phyloP scores from a whole-genome alignment of 78 protist genomes.

The Dictyostelium brefeldianum region DNA sequence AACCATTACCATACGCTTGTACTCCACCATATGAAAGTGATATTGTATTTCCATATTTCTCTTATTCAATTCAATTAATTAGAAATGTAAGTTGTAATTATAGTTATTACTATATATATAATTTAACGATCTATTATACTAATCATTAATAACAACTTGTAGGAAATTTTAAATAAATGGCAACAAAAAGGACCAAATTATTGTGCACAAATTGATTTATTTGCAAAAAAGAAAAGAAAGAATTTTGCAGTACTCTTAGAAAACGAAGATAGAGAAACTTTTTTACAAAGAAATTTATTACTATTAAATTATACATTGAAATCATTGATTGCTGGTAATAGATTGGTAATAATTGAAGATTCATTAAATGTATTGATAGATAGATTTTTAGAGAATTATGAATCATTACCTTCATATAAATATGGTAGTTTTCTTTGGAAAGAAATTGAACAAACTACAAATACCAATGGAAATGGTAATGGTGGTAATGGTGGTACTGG shows the following conservation, averaged over 20 bases:
- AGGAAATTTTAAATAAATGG: constrained; percentile 70
- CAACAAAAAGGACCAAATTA: constrained; percentile 53
- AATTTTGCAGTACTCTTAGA: constrained; percentile 46
- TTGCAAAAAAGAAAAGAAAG: constrained; percentile 75
- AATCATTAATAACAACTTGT: neutral
- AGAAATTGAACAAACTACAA: constrained; percentile 11
- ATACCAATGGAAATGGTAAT: too few species aligned
- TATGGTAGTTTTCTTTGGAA: constrained; percentile 26
- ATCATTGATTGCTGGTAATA: constrained; percentile 7
- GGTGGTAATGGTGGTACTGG: neutral
- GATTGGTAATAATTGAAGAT: constrained; percentile 59
- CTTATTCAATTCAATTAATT: constrained; percentile 36
- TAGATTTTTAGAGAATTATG: constrained; percentile 72
- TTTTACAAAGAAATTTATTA: constrained; percentile 57
- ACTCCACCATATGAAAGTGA: constrained; percentile 78
- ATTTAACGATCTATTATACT: neutral
- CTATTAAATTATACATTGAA: constrained; percentile 31
- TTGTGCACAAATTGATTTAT: constrained; percentile 54
- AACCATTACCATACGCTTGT: constrained; percentile 66
- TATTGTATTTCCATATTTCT: constrained; percentile 60
- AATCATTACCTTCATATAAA: constrained; percentile 51
- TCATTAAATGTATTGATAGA: constrained; percentile 37
- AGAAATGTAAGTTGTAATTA: constrained; percentile 33
- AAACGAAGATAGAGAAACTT: constrained; percentile 74
- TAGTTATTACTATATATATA: neutral